Evolutionary conservation across 148 eudicot genomes (phyloP), one percentile per base, ranked within the genome.

Genomic region (Talinum fruticosum): DNA sequence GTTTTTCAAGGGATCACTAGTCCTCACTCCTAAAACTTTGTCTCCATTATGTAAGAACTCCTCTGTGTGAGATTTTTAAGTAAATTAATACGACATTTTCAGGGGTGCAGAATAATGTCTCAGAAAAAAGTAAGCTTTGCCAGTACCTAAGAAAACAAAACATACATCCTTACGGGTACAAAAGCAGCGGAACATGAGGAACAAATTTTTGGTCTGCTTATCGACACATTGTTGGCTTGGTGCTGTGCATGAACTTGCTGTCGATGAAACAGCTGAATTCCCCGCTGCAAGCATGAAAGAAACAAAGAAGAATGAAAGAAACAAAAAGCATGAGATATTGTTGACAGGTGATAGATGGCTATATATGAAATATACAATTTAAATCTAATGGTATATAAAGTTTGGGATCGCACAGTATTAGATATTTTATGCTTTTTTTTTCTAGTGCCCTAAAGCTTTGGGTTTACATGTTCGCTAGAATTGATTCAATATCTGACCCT

Each of bases 151-250:
- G 66, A 44, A 71, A 66, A 57, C 28, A 57, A 24, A n/a, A 84
- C 78, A 30, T 87, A 94, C 98, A 73, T 94, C 94, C 86, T 94
- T 94, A 64, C 98, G 97, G 30, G 84, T 84, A 80, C 98, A 94
- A 76, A 85, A 90, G 89, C 98, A 94, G 77, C 87, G 98, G 78
- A 85, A 94, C 64, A 90, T 82, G 78, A 83, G 79, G 84, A 94
- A 89, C 72, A 92, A 79, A 4, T 94, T 94, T 81, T 80, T 84
- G 72, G 93, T 87, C 66, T 89, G 88, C 79, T 81, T 90, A 74
- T 91, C 96, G 67, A 84, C 79, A 65, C 80, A 75, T 74, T 88
- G 86, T 77, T 73, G 83, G 71, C 62, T 84, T 37, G 88, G 86
- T 69, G 81, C 53, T 75, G 53, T 12, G 34, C 76, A 83, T 34